Percentiles rank a stretch among this genome's conserved stretches.
These are phyloP conservation scores for Alternaria burnsii DNA, from an alignment of 2,329 filamentous ascomycete genomes.

Conservation along the genomic window DNA sequence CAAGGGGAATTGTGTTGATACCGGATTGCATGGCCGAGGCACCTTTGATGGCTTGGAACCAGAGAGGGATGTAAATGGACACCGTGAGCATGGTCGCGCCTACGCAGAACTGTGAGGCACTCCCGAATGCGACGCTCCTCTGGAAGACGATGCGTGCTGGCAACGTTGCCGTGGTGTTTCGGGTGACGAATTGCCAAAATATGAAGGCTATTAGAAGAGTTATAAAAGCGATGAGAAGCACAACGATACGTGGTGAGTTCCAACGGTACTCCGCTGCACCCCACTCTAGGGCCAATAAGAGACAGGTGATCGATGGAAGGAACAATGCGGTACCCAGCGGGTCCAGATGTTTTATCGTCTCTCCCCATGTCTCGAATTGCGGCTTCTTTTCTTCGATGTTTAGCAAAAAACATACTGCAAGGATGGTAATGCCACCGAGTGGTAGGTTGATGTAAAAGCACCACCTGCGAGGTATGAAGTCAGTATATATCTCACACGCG, in stretches of 20 bases:
- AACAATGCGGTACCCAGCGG: conserved; percentile 53
- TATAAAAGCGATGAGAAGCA: conserved; percentile 53
- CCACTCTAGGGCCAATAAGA: conserved; percentile 59
- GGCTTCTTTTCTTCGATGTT: conserved; percentile 44
- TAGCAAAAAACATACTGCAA: conserved; percentile 45
- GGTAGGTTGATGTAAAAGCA: conserved; percentile 62
- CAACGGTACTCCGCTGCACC: conserved; percentile 57
- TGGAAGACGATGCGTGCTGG: conserved; percentile 54
- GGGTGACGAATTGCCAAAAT: conserved; percentile 49
- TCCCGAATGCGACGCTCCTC: conserved; percentile 53
- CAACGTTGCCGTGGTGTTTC: conserved; percentile 53
- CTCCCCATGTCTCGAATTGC: conserved; percentile 35
- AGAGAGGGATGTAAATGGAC: conserved; percentile 53
- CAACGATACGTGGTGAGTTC: conserved; percentile 53
- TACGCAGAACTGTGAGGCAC: conserved; percentile 53
- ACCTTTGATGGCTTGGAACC: conserved; percentile 59
- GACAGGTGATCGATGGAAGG: conserved; percentile 55
- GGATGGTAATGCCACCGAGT: conserved; percentile 55
- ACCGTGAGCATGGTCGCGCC: conserved; percentile 50
- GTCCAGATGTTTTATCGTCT: conserved; percentile 53
- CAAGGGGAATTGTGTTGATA: conserved; percentile 56
- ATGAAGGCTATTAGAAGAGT: conserved; percentile 52
- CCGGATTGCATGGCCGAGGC: conserved; percentile 55
- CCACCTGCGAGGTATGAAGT: conserved; percentile 40
- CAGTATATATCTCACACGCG: background rate